These are phyloP conservation scores for Fusarium sp. DNA, from an alignment of 2,329 filamentous ascomycete species.

Conservation along the genomic window DNA sequence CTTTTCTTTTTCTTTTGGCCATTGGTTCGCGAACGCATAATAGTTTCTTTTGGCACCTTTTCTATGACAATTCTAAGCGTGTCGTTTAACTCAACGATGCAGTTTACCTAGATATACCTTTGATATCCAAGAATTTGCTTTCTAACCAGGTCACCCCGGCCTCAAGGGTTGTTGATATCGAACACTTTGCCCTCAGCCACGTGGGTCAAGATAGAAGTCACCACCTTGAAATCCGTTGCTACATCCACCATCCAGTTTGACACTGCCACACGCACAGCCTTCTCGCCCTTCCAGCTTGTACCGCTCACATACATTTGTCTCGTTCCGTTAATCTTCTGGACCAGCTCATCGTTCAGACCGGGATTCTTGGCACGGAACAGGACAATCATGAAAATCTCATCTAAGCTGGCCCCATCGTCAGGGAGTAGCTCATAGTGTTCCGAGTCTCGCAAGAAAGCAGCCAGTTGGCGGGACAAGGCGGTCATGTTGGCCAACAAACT, in stretches of 20 bases:
- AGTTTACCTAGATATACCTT: not conserved
- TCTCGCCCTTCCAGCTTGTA: conserved; percentile 78
- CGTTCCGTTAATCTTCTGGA: conserved; percentile 76
- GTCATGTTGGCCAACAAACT: conserved; percentile 80
- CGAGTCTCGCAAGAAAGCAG: conserved; percentile 69
- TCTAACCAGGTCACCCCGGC: not conserved
- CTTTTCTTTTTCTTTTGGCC: not conserved
- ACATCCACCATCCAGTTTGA: conserved; percentile 85
- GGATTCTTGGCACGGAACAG: conserved; percentile 78
- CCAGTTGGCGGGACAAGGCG: conserved; percentile 74
- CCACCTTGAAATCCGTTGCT: conserved; percentile 72
- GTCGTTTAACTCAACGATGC: too few species aligned
- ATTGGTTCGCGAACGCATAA: not conserved
- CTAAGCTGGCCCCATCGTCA: conserved; percentile 54
- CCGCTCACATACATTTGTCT: conserved; percentile 85
- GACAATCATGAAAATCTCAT: conserved; percentile 72
- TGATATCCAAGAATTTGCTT: not conserved
- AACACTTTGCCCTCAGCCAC: conserved; percentile 54
- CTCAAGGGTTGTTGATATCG: conserved; percentile 35
- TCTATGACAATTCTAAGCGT: not conserved
- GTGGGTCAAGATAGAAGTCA: conserved; percentile 69
- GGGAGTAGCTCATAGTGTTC: conserved; percentile 76
- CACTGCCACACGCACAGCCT: conserved; percentile 85
- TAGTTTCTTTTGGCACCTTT: not conserved
- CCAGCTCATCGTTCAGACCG: conserved; percentile 72